Evolutionary conservation across 2,329 filamentous ascomycete species (phyloP), one percentile per base, ranked within the genome.

Genomic region (Calonectria montana): DNA sequence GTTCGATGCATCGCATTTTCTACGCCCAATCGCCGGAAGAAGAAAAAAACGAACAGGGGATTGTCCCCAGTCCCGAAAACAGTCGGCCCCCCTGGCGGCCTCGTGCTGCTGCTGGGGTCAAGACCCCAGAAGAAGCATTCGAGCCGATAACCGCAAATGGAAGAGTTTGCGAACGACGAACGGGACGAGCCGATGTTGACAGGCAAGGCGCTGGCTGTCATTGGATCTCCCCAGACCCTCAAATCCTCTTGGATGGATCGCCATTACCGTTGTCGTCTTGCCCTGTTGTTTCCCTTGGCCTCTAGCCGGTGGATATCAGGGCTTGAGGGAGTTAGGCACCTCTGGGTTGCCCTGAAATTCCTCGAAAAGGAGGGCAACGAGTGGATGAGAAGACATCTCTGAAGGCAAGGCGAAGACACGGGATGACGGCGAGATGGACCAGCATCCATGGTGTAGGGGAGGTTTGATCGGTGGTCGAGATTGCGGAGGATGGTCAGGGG

Each of bases 131-230:
- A 71, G 57, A 29, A 53, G 72, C 15, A 73, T 43, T 50, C 43
- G 47, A 25, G 18, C 70, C 65, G 70, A 9, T 37, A 13, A 57
- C 67, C 62, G 7, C 41, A 74, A 73, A 67, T 35, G 72, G 77
- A 21, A 75, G 74, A 79, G 67, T 75, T 79, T 79, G 77, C 77
- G 77, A 79, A 73, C 37, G 23, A 64, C 48, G 63, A 57, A 72
- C 77, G 77, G 77, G 76, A 79, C 77, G 77, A 79, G 75, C 77
- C 77, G 77, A 79, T 59, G 53, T 70, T 76, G 67, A 67, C 67
- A 65, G 71, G 69, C 70, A 70, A 70, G 69, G 74, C 70, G 23
- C 71, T 43, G 10, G 15, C 21, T 45, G 55, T 72, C 72, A 62
- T 72, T 70, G 67, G 67, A 48, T 37, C 67, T 76, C 73, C 75